These are phyloP conservation scores for Xanthoconium separans DNA, from an alignment of 1,284 basidiomycete species.

Conservation along the genomic window DNA sequence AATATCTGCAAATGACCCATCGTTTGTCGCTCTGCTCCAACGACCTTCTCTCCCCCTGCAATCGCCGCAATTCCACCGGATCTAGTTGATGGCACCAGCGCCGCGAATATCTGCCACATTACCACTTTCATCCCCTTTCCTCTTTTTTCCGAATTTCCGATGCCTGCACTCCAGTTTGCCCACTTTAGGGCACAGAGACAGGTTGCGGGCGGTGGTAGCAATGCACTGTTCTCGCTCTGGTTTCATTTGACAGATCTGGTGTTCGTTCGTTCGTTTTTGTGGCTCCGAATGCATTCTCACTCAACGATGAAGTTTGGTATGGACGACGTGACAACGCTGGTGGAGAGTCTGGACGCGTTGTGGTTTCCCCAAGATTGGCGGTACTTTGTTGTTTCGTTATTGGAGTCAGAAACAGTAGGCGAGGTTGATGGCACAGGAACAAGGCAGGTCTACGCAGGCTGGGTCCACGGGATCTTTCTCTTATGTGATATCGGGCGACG, in stretches of 20 bases:
- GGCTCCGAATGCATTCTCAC: neutral
- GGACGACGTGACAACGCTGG: neutral
- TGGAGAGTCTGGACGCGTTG: slow-evolving; percentile 1
- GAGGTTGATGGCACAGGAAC: slow-evolving; percentile 1
- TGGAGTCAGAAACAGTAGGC: neutral
- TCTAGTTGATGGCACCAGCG: neutral
- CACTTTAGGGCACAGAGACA: slow-evolving; percentile 16
- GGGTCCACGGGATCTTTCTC: neutral
- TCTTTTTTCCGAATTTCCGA: neutral
- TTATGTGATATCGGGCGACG: neutral
- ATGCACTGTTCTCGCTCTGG: neutral
- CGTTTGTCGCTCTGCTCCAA: neutral
- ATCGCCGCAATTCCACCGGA: too few relatives aligned
- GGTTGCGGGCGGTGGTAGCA: slow-evolving; percentile 11
- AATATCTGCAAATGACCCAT: neutral
- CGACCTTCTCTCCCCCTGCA: neutral
- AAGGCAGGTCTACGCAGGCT: neutral
- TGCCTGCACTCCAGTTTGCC: slow-evolving; percentile 17
- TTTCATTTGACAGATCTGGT: slow-evolving; percentile 2
- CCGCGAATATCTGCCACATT: neutral
- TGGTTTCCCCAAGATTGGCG: neutral
- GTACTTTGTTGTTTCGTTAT: neutral
- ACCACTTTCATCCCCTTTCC: neutral
- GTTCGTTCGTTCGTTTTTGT: neutral
- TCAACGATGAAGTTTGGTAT: slow-evolving; percentile 1